A percentile compares a stretch with the other conserved stretches of the same genome.
Evolutionary conservation across 2,329 filamentous ascomycete genomes (phyloP).

Genomic region (Penicillium janthinellum): DNA sequence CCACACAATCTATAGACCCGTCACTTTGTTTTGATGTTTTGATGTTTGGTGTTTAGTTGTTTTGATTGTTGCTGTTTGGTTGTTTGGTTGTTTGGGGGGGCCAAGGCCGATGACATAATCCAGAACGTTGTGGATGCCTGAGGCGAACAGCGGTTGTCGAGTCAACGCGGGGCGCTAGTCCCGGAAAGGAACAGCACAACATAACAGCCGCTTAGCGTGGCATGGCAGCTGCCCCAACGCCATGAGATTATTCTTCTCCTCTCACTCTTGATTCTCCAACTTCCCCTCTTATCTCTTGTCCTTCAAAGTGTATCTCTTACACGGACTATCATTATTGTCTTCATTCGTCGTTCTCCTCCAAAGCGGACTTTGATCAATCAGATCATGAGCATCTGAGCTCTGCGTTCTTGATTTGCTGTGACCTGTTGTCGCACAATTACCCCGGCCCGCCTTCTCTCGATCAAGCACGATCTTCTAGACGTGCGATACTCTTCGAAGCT

Average conservation of each 20-base stretch:
- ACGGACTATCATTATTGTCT: conserved; percentile 31
- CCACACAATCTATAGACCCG: neutral
- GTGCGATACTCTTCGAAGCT: conserved; percentile 5
- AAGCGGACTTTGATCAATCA: conserved; percentile 12
- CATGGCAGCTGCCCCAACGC: conserved; percentile 39
- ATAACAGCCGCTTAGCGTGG: conserved; percentile 44
- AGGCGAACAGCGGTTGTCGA: conserved; percentile 39
- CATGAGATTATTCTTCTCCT: conserved; percentile 31
- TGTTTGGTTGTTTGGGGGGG: neutral
- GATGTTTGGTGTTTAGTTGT: neutral
- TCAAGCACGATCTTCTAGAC: conserved; percentile 5
- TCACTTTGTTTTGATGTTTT: conserved; percentile 4
- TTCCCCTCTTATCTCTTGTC: conserved; percentile 16
- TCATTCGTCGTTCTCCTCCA: conserved; percentile 7
- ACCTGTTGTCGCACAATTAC: conserved; percentile 19
- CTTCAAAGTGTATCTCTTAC: conserved; percentile 12
- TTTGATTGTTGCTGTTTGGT: neutral
- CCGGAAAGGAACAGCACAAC: conserved; percentile 37
- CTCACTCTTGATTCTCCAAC: conserved; percentile 23
- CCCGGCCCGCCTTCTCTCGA: conserved; percentile 7
- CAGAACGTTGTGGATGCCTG: conserved; percentile 19
- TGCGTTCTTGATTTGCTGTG: conserved; percentile 14
- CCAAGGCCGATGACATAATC: conserved; percentile 10
- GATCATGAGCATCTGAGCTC: conserved; percentile 35
- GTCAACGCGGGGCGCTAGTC: conserved; percentile 42